Percentiles rank a stretch among this genome's conserved stretches.
phyloP scores from a whole-genome alignment of 2,329 filamentous ascomycete genomes.

The Geosmithia morbida region DNA sequence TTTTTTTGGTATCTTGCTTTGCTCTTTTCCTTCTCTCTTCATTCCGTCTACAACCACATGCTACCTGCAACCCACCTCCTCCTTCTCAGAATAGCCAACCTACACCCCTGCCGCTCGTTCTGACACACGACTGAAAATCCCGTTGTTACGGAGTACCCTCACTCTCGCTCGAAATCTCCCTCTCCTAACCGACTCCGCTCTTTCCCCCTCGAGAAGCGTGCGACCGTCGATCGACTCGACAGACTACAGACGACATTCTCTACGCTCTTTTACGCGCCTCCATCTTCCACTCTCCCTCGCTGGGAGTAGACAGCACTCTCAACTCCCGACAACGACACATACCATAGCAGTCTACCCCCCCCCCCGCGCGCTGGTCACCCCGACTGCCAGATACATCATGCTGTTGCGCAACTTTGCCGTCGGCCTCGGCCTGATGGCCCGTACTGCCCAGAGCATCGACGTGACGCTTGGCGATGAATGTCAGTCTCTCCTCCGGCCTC shows the following conservation, averaged over 20 bases:
- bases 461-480: conserved; percentile 17
- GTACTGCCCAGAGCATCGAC: conserved; percentile 10
- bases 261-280: neutral
- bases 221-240: neutral
- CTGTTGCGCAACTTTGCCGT: conserved; percentile 2
- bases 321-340: neutral
- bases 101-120: neutral
- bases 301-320: neutral
- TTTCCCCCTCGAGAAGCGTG: neutral
- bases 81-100: neutral
- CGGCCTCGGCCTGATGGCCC: conserved; percentile 5
- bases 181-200: neutral
- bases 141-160: neutral
- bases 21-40: too few relatives aligned
- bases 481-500: conserved; percentile 6
- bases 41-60: neutral
- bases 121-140: neutral
- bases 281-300: neutral
- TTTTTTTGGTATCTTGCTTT: too few relatives aligned
- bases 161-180: neutral
- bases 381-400: conserved; percentile 1
- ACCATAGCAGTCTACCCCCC: neutral
- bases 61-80: neutral
- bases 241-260: neutral
- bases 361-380: neutral